Evolutionary conservation across 352 stramenopile genomes (phyloP).

Genomic region (Phytophthora sansomeana): DNA sequence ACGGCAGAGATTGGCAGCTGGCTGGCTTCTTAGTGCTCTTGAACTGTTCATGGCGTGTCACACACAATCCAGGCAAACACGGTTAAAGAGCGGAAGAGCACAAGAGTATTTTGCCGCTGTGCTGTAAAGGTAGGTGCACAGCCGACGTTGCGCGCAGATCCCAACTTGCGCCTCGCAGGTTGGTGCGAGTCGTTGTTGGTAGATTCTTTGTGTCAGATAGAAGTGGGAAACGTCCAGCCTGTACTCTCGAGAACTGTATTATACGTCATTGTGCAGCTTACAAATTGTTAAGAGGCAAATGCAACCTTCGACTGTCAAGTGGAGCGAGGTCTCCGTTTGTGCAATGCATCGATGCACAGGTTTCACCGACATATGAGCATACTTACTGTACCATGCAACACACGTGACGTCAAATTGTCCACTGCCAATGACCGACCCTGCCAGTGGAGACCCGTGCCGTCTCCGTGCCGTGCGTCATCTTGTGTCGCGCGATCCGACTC

Average conservation of each 20-base stretch:
- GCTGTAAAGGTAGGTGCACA: not conserved
- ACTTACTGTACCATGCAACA: not conserved
- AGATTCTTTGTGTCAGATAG: too few relatives aligned
- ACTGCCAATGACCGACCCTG: too few relatives aligned
- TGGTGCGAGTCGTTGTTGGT: too few relatives aligned
- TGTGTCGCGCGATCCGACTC: slow-evolving; percentile 17
- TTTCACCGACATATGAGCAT: not conserved
- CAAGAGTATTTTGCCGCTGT: not conserved
- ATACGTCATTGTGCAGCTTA: too few relatives aligned
- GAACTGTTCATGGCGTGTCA: slow-evolving; percentile 25
- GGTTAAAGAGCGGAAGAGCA: slow-evolving; percentile 6
- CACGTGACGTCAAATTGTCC: slow-evolving; percentile 11
- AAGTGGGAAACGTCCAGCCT: too few relatives aligned
- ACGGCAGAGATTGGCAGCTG: slow-evolving; percentile 42
- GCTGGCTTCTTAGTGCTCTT: slow-evolving; percentile 32
- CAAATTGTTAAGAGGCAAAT: too few relatives aligned
- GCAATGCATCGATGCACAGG: not conserved
- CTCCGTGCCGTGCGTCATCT: not conserved
- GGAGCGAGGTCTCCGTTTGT: too few relatives aligned
- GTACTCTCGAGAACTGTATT: too few relatives aligned
- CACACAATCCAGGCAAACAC: slow-evolving; percentile 20
- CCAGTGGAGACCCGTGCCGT: not conserved
- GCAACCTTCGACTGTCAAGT: too few relatives aligned
- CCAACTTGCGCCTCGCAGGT: too few relatives aligned
- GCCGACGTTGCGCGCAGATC: too few relatives aligned